Percentiles rank a stretch among this genome's conserved stretches.
Conservation (phyloP, 441 rosid species). For the Gossypium aridum region DNA sequence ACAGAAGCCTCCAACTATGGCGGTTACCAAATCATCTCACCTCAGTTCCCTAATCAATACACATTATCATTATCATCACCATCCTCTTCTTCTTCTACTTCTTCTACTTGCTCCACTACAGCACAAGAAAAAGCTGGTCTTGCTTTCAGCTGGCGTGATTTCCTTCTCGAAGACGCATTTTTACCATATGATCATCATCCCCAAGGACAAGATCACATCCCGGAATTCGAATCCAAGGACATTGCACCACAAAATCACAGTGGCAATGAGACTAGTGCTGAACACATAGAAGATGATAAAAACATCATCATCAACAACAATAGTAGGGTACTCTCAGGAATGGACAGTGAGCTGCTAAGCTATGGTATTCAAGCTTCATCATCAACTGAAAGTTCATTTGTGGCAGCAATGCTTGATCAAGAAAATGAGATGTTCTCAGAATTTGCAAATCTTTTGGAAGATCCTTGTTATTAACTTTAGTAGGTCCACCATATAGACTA, state of each 20-base stretch:
- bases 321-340: conserved; percentile 1
- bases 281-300: background rate
- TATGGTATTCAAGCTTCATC: conserved; percentile 17
- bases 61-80: conserved; percentile 25
- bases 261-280: background rate
- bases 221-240: conserved; percentile 25
- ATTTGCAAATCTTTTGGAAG: conserved; percentile 52
- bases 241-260: conserved; percentile 5
- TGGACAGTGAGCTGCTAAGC: conserved; percentile 24
- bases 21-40: conserved; percentile 19
- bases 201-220: conserved; percentile 1
- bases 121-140: conserved; percentile 32
- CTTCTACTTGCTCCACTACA: conserved; percentile 56
- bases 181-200: conserved; percentile 7
- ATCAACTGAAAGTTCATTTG: conserved; percentile 36
- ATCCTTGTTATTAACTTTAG: conserved; percentile 28
- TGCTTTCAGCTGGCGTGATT: conserved; percentile 70
- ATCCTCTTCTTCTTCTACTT: conserved; percentile 45
- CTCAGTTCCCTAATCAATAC: conserved; percentile 19
- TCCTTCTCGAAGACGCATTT: conserved; percentile 57
- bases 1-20: conserved; percentile 40
- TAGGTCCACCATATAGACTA: background rate
- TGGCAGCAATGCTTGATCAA: conserved; percentile 56
- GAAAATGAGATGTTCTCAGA: conserved; percentile 63
- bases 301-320: background rate